Conservation (phyloP, 2,329 filamentous ascomycete genomes). For the Bipolaris bicolor region DNA sequence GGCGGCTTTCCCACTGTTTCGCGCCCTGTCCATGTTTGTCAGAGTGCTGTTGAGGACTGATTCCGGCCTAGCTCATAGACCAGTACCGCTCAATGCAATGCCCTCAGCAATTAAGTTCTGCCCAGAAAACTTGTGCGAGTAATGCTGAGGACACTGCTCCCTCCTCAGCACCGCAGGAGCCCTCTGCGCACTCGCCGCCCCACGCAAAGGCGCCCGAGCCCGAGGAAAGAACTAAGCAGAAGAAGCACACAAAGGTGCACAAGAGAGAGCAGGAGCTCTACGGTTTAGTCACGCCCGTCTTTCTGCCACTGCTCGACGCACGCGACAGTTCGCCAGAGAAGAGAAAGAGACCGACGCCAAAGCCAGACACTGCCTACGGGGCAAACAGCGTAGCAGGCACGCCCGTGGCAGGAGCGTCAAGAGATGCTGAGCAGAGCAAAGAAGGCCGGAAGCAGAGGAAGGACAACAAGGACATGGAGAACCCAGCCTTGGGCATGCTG, state of each 20-base stretch:
- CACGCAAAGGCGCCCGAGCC: slow-evolving; percentile 21
- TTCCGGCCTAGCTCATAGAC: slow-evolving; percentile 42
- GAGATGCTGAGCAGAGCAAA: slow-evolving; percentile 32
- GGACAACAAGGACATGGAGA: slow-evolving; percentile 26
- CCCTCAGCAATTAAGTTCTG: slow-evolving; percentile 24
- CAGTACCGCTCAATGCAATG: slow-evolving; percentile 41
- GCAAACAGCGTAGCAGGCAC: slow-evolving; percentile 14
- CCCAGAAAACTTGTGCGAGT: slow-evolving; percentile 5
- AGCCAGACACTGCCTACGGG: slow-evolving; percentile 14
- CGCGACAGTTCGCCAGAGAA: slow-evolving; percentile 32
- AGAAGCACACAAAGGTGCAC: slow-evolving; percentile 46
- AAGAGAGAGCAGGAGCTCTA: slow-evolving; percentile 48
- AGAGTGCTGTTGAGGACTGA: slow-evolving; percentile 26
- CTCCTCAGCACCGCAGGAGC: slow-evolving; percentile 4
- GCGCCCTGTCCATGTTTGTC: slow-evolving; percentile 6
- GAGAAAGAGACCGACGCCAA: slow-evolving; percentile 29
- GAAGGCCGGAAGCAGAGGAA: slow-evolving; percentile 27
- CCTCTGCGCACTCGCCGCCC: slow-evolving; percentile 9
- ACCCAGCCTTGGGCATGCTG: slow-evolving; percentile 13
- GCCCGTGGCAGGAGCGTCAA: slow-evolving; percentile 20
- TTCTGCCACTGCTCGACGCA: slow-evolving; percentile 47
- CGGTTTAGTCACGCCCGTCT: slow-evolving; percentile 46
- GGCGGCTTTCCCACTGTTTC: not conserved
- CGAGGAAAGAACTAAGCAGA: slow-evolving; percentile 38
- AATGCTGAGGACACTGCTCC: slow-evolving; percentile 10